These are phyloP conservation scores for Dichomitus squalens DNA, from an alignment of 1,284 basidiomycete species.

Conservation along the genomic window DNA sequence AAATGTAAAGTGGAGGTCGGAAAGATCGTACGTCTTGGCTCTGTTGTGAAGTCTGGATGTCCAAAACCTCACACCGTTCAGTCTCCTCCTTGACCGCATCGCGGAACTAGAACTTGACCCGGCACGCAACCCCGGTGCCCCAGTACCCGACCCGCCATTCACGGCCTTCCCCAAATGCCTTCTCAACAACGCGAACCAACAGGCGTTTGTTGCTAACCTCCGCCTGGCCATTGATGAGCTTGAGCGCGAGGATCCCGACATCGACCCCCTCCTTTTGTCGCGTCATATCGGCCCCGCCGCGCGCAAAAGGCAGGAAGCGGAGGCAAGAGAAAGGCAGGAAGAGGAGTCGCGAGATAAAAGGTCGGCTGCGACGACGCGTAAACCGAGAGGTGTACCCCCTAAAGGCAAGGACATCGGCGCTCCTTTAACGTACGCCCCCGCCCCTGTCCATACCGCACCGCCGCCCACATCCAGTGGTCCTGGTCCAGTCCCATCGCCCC, in stretches of 20 bases:
- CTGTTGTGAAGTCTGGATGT: conserved; percentile 3
- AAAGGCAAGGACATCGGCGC: conserved; percentile 44
- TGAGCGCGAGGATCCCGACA: conserved; percentile 45
- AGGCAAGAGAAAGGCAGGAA: conserved; percentile 41
- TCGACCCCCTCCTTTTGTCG: conserved; percentile 49
- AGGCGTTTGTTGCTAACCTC: conserved; percentile 45
- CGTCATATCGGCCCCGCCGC: conserved; percentile 48
- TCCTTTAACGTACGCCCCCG: conserved; percentile 28
- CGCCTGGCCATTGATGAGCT: conserved; percentile 51
- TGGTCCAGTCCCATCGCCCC: conserved; percentile 13
- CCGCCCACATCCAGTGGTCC: conserved; percentile 17
- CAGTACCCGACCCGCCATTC: conserved; percentile 32
- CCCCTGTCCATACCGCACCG: conserved; percentile 18
- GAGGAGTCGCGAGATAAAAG: conserved; percentile 44
- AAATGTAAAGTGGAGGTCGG: conserved; percentile 57
- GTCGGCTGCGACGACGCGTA: conserved; percentile 27
- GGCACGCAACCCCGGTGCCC: conserved; percentile 24
- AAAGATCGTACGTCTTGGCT: conserved; percentile 53
- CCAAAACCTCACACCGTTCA: conserved; percentile 30
- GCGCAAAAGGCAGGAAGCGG: conserved; percentile 47
- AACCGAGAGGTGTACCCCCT: conserved; percentile 24
- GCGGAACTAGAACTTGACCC: conserved; percentile 53
- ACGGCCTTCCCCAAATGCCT: conserved; percentile 52
- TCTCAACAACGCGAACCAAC: conserved; percentile 38
- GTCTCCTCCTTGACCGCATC: conserved; percentile 58